These are phyloP conservation scores for Xylariaceae sp. DNA, from an alignment of 2,329 filamentous ascomycete species.

Conservation along the genomic window DNA sequence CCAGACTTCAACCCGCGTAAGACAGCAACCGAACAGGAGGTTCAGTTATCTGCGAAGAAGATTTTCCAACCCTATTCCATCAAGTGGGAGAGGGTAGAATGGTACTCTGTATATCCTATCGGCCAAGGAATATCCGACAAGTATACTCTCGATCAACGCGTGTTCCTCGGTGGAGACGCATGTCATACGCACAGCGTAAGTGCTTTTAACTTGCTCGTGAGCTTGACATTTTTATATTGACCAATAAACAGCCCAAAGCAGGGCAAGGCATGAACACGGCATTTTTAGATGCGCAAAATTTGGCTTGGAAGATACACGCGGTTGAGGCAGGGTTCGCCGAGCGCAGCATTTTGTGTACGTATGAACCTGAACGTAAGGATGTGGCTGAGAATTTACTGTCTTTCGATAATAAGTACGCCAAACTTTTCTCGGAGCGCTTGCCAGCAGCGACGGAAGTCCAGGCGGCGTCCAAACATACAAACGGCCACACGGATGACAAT, in stretches of 20 bases:
- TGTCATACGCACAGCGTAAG: conserved; percentile 74
- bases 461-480: conserved; percentile 51
- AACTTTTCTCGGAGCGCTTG: conserved; percentile 78
- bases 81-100: conserved; percentile 65
- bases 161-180: conserved; percentile 75
- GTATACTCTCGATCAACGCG: conserved; percentile 65
- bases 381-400: conserved; percentile 80
- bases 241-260: conserved; percentile 64
- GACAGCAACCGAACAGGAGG: conserved; percentile 61
- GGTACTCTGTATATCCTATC: conserved; percentile 76
- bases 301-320: conserved; percentile 94
- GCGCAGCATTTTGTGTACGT: conserved; percentile 74
- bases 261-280: conserved; percentile 80
- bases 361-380: conserved; percentile 80
- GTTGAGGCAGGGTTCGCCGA: conserved; percentile 81
- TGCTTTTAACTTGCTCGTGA: conserved; percentile 8
- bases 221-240: conserved; percentile 10
- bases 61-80: conserved; percentile 67
- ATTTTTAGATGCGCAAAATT: conserved; percentile 78
- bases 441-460: conserved; percentile 72
- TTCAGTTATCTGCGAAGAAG: conserved; percentile 62
- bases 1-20: conserved; percentile 60
- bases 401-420: conserved; percentile 88
- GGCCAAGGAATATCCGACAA: conserved; percentile 69
- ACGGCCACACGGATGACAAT: conserved; percentile 55